phyloP scores from a whole-genome alignment of 495 filamentous ascomycete species.

The Chlorociboria aeruginascens region DNA sequence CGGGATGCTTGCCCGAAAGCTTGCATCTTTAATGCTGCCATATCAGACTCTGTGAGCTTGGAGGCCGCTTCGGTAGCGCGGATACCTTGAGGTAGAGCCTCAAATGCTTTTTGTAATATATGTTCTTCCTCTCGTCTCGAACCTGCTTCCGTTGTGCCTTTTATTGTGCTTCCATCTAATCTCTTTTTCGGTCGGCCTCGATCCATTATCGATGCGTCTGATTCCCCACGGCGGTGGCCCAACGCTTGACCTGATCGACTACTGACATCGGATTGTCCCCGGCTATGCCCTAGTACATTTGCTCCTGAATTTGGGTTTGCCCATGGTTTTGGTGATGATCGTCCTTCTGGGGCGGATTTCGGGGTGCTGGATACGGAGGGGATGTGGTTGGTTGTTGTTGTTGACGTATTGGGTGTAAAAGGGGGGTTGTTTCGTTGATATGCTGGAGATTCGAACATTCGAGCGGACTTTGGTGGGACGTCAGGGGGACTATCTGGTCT shows the following conservation, averaged over 20 bases:
- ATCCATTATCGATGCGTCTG: slow-evolving; percentile 46
- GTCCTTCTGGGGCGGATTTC: slow-evolving; percentile 33
- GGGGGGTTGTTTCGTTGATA: slow-evolving; percentile 6
- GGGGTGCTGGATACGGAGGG: slow-evolving; percentile 26
- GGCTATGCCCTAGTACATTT: slow-evolving; percentile 15
- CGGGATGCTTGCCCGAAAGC: slow-evolving; percentile 49
- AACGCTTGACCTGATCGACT: slow-evolving; percentile 9
- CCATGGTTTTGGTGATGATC: slow-evolving; percentile 35
- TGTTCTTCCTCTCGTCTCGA: slow-evolving; percentile 25
- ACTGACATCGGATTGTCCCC: slow-evolving; percentile 23
- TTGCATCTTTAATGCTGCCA: slow-evolving; percentile 44
- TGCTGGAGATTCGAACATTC: slow-evolving; percentile 13
- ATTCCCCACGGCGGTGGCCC: slow-evolving; percentile 37
- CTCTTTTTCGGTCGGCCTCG: slow-evolving; percentile 44
- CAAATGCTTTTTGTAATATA: slow-evolving; percentile 30
- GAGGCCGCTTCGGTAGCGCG: slow-evolving; percentile 37
- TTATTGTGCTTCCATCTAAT: slow-evolving; percentile 8
- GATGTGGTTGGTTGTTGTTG: slow-evolving; percentile 13
- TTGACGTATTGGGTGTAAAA: neutral
- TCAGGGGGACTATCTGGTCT: neutral
- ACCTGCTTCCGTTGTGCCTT: slow-evolving; percentile 6
- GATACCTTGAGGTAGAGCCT: slow-evolving; percentile 45
- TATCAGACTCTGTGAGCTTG: slow-evolving; percentile 35
- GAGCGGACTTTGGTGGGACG: slow-evolving; percentile 33
- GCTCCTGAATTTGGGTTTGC: slow-evolving; percentile 15